A percentile compares a stretch with the other conserved stretches of the same genome.
phyloP scores from a whole-genome alignment of 2,329 filamentous ascomycete genomes.

The Podosphaera aphanis region DNA sequence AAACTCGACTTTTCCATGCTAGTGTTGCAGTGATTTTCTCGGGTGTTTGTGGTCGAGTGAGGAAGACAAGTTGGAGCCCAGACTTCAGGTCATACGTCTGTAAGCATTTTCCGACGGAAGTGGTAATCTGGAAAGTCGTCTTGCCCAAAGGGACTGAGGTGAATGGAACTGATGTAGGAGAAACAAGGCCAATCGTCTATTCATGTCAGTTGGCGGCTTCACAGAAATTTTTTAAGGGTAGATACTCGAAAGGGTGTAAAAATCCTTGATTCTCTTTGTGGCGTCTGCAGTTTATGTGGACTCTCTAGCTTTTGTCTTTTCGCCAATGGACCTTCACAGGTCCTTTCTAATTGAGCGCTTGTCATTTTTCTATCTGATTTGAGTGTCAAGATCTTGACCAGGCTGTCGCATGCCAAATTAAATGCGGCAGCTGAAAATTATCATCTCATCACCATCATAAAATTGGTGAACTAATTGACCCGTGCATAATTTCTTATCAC shows the following conservation, averaged over 20 bases:
- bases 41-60: slow-evolving; percentile 77
- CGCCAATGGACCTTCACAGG: slow-evolving; percentile 33
- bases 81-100: slow-evolving; percentile 89
- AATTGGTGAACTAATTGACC: too few species aligned
- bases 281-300: slow-evolving; percentile 19
- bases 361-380: slow-evolving; percentile 20
- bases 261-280: slow-evolving; percentile 42
- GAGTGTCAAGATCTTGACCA: background rate
- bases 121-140: slow-evolving; percentile 92
- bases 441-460: too few species aligned
- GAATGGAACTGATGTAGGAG: slow-evolving; percentile 74
- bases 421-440: background rate
- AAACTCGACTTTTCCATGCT: slow-evolving; percentile 68
- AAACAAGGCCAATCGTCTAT: slow-evolving; percentile 80
- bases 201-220: slow-evolving; percentile 4
- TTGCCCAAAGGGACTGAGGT: slow-evolving; percentile 74
- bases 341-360: slow-evolving; percentile 19
- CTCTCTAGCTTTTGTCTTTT: slow-evolving; percentile 53
- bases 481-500: too few species aligned
- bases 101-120: slow-evolving; percentile 67
- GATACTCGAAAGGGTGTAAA: slow-evolving; percentile 83
- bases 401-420: background rate
- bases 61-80: slow-evolving; percentile 78
- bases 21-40: slow-evolving; percentile 63
- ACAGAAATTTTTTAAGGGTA: slow-evolving; percentile 3